Evolutionary conservation across 148 eudicot genomes (phyloP), one percentile per base, ranked within the genome.

Genomic region (Heliamphora exappendiculata): DNA sequence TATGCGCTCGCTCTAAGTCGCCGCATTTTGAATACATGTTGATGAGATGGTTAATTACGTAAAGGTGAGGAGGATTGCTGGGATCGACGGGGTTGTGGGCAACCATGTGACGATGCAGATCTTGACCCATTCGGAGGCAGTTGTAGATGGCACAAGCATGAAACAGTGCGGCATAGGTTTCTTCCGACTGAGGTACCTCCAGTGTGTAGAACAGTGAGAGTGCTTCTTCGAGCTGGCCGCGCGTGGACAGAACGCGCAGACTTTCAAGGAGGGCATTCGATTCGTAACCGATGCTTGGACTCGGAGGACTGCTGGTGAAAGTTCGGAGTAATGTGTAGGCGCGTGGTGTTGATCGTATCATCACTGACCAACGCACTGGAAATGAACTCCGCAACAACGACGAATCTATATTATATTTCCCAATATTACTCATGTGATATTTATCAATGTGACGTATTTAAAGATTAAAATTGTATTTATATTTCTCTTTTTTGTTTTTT

Each of bases 11-110:
- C 0, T 58, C 63, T 5, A 84, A 67, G 0, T 13, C 16, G 5
- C 84, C 84, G 41, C 82, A 81, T 77, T 84, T 84, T 0, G 86
- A 79, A 54, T 84, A 84, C 86, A 80, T 69, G 28, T 81, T 81
- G 69, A 84, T 44, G 19, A 84, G 41, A 67, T 81, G 85, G 59
- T 81, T 84, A 3, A 76, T 67, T 14, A n/a, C n/a, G n/a, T n/a
- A n/a, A n/a, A n/a, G n/a, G 54, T 7, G 49, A 62, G 67, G 50
- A 42, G 66, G 45, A 51, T 83, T 72, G 3, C 44, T 5, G 2
- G 29, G 44, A n/a, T 20, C 16, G 13, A 60, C 57, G 55, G 77
- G 57, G 8, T 78, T 78, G 33, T 72, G 72, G 22, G 63, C 42
- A 19, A 72, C 37, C 76, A 78, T 78, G 72, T 72, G 72, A 1